These are phyloP conservation scores for Polyrhizophydium stewartii DNA, from an alignment of 371 early-diverging fungal genomes.

Conservation along the genomic window DNA sequence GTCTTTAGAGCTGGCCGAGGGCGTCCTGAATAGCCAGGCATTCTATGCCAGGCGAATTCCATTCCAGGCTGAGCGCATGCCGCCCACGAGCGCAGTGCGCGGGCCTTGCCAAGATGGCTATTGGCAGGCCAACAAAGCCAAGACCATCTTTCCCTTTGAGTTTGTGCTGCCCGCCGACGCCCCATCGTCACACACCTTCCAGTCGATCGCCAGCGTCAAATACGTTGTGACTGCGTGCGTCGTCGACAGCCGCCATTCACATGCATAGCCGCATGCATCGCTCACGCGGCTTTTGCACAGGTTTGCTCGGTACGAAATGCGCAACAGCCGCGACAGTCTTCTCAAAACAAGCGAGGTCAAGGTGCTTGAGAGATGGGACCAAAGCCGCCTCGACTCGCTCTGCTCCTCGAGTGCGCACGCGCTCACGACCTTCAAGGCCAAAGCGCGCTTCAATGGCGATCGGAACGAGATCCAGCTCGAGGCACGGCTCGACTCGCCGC, in stretches of 20 bases:
- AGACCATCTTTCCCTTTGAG: constrained; percentile 58
- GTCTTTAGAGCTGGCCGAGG: no score
- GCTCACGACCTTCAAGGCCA: constrained; percentile 38
- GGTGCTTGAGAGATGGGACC: constrained; percentile 51
- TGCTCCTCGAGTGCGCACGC: no score
- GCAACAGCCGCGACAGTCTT: constrained; percentile 41
- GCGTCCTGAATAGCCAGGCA: no score
- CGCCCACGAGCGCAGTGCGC: constrained; percentile 50
- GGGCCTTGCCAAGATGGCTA: constrained; percentile 45
- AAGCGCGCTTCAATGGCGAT: constrained; percentile 43
- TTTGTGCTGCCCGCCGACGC: constrained; percentile 51
- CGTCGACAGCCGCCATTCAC: neutral
- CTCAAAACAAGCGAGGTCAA: constrained; percentile 49
- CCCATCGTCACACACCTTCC: constrained; percentile 50
- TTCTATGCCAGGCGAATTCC: no score
- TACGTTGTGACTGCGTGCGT: constrained; percentile 56
- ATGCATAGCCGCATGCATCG: neutral
- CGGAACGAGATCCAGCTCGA: constrained; percentile 40
- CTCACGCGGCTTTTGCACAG: constrained; percentile 19
- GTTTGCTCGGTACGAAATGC: constrained; percentile 43
- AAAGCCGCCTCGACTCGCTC: no score
- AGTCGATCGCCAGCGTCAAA: constrained; percentile 40
- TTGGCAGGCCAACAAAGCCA: constrained; percentile 55
- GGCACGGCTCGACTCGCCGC: constrained; percentile 32
- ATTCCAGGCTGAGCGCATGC: constrained; percentile 52